Percentiles rank a stretch among this genome's conserved stretches.
Evolutionary conservation across 495 filamentous ascomycete genomes (phyloP).

Genomic region (Penicillium cosmopolitanum): DNA sequence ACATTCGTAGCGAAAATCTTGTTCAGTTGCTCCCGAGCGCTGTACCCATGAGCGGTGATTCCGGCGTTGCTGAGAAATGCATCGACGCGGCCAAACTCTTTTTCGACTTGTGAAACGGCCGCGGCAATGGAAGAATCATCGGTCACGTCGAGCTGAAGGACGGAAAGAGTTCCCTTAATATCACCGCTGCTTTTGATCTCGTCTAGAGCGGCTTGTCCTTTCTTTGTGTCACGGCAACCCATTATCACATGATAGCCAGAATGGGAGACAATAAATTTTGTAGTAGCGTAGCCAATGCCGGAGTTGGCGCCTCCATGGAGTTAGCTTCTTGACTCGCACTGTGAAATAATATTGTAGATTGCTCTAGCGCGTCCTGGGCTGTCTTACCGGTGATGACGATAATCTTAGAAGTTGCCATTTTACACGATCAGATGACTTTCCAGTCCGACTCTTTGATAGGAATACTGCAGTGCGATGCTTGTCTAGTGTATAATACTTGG

Average conservation of each 20-base stretch:
- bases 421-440: not conserved
- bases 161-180: constrained; percentile 26
- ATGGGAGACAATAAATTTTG: constrained; percentile 25
- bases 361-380: not conserved
- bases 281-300: constrained; percentile 34
- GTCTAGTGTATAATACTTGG: no score
- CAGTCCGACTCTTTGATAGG: not conserved
- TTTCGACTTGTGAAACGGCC: constrained; percentile 24
- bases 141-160: constrained; percentile 32
- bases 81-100: constrained; percentile 32
- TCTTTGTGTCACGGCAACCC: constrained; percentile 28
- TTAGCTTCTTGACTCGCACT: constrained; percentile 3
- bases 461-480: no score
- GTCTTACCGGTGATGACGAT: not conserved
- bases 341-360: not conserved
- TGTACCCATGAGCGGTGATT: constrained; percentile 4
- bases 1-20: constrained; percentile 43
- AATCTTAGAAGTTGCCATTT: not conserved
- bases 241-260: constrained; percentile 33
- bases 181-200: constrained; percentile 15
- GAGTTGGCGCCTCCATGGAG: constrained; percentile 33
- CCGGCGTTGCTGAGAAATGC: constrained; percentile 44
- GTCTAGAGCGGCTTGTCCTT: constrained; percentile 27
- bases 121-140: constrained; percentile 34
- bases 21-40: constrained; percentile 29